Evolutionary conservation across 768 basidiomycete species (phyloP).

Genomic region (Cystobasidium ongulense): DNA sequence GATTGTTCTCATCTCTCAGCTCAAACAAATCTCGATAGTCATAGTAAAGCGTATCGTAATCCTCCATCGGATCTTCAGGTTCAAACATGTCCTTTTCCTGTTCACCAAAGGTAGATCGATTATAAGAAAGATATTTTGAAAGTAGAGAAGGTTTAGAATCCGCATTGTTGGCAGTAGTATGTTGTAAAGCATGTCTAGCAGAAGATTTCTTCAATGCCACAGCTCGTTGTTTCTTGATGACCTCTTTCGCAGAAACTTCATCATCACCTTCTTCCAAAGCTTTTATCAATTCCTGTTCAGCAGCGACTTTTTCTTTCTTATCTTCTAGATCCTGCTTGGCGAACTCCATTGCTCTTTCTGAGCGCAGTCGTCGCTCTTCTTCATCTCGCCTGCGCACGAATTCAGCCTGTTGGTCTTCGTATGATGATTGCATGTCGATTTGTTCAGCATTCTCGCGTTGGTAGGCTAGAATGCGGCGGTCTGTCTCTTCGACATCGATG

Average conservation of each 20-base stretch:
- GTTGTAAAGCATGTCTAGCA: constrained; percentile 19
- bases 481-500: constrained; percentile 68
- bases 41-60: constrained; percentile 25
- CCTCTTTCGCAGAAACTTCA: constrained; percentile 43
- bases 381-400: constrained; percentile 63
- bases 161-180: constrained; percentile 13
- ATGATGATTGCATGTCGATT: constrained; percentile 67
- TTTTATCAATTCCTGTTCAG: constrained; percentile 40
- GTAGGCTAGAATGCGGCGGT: constrained; percentile 69
- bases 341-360: constrained; percentile 30
- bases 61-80: constrained; percentile 22
- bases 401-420: constrained; percentile 61
- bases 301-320: constrained; percentile 60
- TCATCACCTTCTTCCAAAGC: constrained; percentile 33
- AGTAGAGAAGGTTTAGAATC: not conserved
- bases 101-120: constrained; percentile 8
- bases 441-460: constrained; percentile 70
- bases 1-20: not conserved
- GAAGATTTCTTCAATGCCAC: constrained; percentile 29
- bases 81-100: constrained; percentile 3
- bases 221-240: constrained; percentile 13
- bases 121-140: constrained; percentile 1
- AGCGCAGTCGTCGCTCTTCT: constrained; percentile 52
- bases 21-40: constrained; percentile 28
- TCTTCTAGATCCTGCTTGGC: constrained; percentile 37